A percentile compares a stretch with the other conserved stretches of the same genome.
Conservation (phyloP, 106 monocot genomes). For the Platanthera guangdongensis region DNA sequence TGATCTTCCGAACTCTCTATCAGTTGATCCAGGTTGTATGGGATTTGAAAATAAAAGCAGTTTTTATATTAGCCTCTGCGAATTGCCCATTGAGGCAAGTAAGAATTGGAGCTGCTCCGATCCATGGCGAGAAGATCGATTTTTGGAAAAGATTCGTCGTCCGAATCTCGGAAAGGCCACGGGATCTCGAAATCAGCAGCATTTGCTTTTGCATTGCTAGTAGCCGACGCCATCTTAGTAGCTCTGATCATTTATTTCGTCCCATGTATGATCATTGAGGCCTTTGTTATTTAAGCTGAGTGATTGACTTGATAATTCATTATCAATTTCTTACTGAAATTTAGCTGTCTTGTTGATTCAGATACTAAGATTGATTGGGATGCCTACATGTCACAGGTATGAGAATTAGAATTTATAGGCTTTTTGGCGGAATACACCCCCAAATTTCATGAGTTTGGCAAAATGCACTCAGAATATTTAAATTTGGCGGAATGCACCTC, state of each 20-base stretch:
- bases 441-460: no score
- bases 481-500: no score
- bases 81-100: not conserved
- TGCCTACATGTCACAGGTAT: constrained; percentile 98
- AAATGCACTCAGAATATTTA: no score
- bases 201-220: constrained; percentile 32
- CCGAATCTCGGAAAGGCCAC: not conserved
- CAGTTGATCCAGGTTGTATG: no score
- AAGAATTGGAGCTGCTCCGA: not conserved
- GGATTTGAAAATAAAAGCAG: no score
- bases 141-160: not conserved
- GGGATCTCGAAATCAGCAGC: constrained; percentile 12
- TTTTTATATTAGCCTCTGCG: not conserved
- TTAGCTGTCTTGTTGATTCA: constrained; percentile 7
- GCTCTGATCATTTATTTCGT: constrained; percentile 73
- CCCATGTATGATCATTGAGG: constrained; percentile 50
- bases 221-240: constrained; percentile 58
- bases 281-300: not conserved
- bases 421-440: no score
- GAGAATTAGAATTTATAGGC: not conserved
- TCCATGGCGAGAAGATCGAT: not conserved
- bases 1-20: no score
- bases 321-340: not conserved
- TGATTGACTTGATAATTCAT: not conserved
- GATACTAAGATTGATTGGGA: constrained; percentile 99